Base-by-base conservation (phyloP, 192 early-diverging fungal genomes). In the Podila minutissima region DNA sequence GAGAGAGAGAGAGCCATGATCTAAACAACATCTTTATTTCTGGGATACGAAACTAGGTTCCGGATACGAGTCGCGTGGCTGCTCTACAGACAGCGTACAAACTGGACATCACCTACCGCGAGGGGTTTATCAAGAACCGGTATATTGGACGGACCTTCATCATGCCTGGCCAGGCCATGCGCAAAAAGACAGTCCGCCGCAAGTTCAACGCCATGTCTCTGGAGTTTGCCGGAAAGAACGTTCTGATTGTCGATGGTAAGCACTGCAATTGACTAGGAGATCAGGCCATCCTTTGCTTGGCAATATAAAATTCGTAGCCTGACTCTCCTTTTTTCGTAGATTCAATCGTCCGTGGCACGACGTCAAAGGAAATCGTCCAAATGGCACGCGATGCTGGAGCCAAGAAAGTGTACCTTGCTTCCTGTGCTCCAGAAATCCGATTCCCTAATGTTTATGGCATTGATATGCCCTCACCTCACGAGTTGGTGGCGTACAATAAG, bases 381-480 rank as follows among this genome's bases (percentile, higher is more conserved):
- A 99, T 99, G 98, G 98, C 98, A 5, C 93, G 98, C 59, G 98
- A 99, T 50, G 93, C 94, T 62, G 98, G 98, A 62, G 98, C 98
- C 49, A 95, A 94, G 74, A 99, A 99, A 86, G 97, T 99, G 15
- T 99, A 99, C 86, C 96, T 99, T 86, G 98, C 98, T 7, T 99
- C 98, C 19, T 98, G 97, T 58, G 93, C 98, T 0, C 98, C 98
- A 41, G 89, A 97, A 63, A 94, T 99, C 63, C 90, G 96, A 88
- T 97, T 89, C 88, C 97, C 97, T 68, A 99, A 99, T 86, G 98
- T 99, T 46, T 99, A 99, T 83, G 98, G 98, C 72, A 99, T 99
- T 84, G 97, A 99, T 76, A 99, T 99, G 97, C 98, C 98, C 28
- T 94, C 95, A 28, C 90, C 93, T 26, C 83, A 87, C 50, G 98